Evolutionary conservation across 2,329 filamentous ascomycete genomes (phyloP).

Genomic region (Exophiala xenobiotica): DNA sequence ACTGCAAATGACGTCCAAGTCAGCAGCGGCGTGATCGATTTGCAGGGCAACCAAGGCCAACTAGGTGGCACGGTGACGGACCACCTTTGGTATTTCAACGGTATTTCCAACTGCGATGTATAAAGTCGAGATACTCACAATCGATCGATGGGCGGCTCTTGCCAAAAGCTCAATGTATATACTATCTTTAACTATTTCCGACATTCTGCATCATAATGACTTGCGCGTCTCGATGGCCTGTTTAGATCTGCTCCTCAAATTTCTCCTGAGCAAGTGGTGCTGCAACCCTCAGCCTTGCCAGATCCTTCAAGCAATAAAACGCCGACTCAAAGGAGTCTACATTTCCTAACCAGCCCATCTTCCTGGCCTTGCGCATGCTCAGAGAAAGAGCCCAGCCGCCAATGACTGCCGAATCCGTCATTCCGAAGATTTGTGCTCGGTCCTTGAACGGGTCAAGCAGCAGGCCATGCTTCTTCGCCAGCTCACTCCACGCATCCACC

Average conservation of each 20-base stretch:
- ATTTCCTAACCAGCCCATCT: constrained; percentile 35
- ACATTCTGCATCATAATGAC: no score
- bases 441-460: constrained; percentile 25
- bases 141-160: no score
- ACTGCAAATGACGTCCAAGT: constrained; percentile 36
- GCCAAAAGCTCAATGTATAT: no score
- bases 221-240: no score
- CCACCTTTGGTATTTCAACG: constrained; percentile 40
- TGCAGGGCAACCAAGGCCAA: constrained; percentile 38
- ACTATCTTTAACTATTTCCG: no score
- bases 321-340: constrained; percentile 34
- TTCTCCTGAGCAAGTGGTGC: constrained; percentile 5
- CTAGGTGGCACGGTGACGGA: constrained; percentile 30
- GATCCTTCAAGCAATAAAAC: constrained; percentile 12
- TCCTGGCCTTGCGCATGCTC: constrained; percentile 34
- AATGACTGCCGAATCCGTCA: constrained; percentile 17
- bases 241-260: not conserved
- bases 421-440: constrained; percentile 17
- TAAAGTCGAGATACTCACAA: not conserved
- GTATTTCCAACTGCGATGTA: constrained; percentile 8
- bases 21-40: constrained; percentile 36
- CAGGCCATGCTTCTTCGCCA: constrained; percentile 44
- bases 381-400: constrained; percentile 21
- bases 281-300: constrained; percentile 16
- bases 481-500: constrained; percentile 45